Percentiles rank a stretch among this genome's conserved stretches.
Conservation (phyloP, 2,329 filamentous ascomycete genomes). For the Fusarium heterosporum region DNA sequence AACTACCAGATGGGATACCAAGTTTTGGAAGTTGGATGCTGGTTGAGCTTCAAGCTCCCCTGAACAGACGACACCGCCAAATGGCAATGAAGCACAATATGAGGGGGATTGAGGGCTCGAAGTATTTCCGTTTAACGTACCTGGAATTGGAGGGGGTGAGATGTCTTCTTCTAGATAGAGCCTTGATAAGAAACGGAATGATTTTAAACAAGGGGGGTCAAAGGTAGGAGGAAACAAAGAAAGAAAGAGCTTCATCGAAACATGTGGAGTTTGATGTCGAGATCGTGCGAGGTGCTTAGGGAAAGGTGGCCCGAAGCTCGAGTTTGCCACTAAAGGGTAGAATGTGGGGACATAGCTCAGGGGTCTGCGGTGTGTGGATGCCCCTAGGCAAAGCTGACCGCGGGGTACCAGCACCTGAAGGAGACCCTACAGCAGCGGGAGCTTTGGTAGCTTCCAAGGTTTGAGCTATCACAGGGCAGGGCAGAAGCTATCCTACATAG, state of each 20-base stretch:
- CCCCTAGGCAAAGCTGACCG: conserved; percentile 32
- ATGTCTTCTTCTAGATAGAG: conserved; percentile 18
- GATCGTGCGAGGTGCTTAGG: conserved; percentile 49
- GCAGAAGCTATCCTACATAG: no score
- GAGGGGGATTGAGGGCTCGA: conserved; percentile 1
- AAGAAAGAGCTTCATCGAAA: conserved; percentile 38
- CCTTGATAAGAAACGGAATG: conserved; percentile 39
- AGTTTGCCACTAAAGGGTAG: conserved; percentile 41
- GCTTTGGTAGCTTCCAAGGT: conserved; percentile 12
- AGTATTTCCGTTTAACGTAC: conserved; percentile 41
- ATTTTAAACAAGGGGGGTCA: conserved; percentile 40
- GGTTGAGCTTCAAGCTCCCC: conserved; percentile 28
- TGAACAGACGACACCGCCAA: conserved; percentile 37
- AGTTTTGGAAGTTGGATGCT: conserved; percentile 7
- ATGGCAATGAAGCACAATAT: conserved; percentile 6
- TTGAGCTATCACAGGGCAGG: conserved; percentile 1
- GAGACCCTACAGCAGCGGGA: conserved; percentile 14
- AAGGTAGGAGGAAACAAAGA: conserved; percentile 27
- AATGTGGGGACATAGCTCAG: conserved; percentile 46
- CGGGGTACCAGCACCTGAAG: conserved; percentile 41
- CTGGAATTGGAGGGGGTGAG: conserved; percentile 26
- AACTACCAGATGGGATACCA: neutral
- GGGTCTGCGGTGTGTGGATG: conserved; percentile 29
- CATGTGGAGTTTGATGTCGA: conserved; percentile 39
- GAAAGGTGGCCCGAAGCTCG: conserved; percentile 52